Evolutionary conservation across 2,329 filamentous ascomycete genomes (phyloP).

Genomic region (Botryotinia convoluta): DNA sequence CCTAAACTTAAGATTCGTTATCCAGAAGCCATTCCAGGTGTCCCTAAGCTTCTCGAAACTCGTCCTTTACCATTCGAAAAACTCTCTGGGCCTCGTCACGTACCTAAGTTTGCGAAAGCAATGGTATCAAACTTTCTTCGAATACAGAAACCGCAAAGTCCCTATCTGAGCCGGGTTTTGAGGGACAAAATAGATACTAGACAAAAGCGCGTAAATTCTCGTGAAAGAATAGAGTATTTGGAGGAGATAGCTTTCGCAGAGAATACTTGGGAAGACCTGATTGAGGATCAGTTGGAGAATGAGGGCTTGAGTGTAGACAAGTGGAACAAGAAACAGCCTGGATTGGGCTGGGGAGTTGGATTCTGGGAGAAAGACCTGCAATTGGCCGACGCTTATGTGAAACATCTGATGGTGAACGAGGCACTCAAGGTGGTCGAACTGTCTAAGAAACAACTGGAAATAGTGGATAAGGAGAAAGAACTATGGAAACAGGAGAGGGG

Average conservation of each 20-base stretch:
- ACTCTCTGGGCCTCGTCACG: constrained; percentile 52
- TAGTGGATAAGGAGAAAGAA: constrained; percentile 46
- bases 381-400: background rate
- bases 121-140: constrained; percentile 63
- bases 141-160: constrained; percentile 62
- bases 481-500: constrained; percentile 40
- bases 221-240: constrained; percentile 40
- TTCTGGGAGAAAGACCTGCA: constrained; percentile 16
- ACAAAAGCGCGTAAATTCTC: constrained; percentile 42
- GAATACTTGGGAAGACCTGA: constrained; percentile 47
- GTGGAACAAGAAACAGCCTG: constrained; percentile 17
- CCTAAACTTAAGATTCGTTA: constrained; percentile 19
- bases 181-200: constrained; percentile 49
- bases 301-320: constrained; percentile 12
- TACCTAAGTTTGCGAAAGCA: constrained; percentile 58
- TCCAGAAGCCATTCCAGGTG: constrained; percentile 35
- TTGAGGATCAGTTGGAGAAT: constrained; percentile 21
- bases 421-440: constrained; percentile 43
- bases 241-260: constrained; percentile 51
- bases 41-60: constrained; percentile 48
- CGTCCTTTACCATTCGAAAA: constrained; percentile 49
- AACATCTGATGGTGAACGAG: constrained; percentile 31
- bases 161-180: constrained; percentile 56
- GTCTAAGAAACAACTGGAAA: constrained; percentile 34
- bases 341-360: constrained; percentile 14